phyloP scores from a whole-genome alignment of 2,329 filamentous ascomycete species.

The Verticillium zaregamsianum region DNA sequence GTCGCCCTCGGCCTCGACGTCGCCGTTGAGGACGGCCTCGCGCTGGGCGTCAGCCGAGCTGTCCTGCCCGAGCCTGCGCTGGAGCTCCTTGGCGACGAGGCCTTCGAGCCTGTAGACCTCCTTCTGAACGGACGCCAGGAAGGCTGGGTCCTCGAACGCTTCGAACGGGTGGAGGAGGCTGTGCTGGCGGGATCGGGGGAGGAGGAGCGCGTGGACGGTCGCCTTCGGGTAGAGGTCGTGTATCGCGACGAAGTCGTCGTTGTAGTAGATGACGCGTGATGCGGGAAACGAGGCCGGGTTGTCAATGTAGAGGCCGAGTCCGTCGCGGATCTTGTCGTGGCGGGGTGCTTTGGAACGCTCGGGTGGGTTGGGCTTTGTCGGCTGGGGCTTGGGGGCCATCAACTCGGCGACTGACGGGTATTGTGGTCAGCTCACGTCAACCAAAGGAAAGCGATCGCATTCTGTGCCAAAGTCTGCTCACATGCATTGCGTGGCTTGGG shows the following conservation, averaged over 20 bases:
- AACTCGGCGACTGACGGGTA: conserved; percentile 26
- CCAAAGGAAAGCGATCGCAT: not conserved
- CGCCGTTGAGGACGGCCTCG: conserved; percentile 61
- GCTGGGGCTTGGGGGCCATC: conserved; percentile 33
- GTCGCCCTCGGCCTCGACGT: conserved; percentile 35
- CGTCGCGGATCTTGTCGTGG: conserved; percentile 50
- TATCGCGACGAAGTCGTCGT: conserved; percentile 68
- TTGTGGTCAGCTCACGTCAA: not conserved
- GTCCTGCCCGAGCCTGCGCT: conserved; percentile 58
- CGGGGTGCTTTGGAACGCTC: conserved; percentile 10
- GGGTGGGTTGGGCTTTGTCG: conserved; percentile 8
- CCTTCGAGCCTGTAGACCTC: conserved; percentile 58
- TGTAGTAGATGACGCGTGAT: conserved; percentile 61
- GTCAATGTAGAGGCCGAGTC: conserved; percentile 62
- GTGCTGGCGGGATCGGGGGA: conserved; percentile 64
- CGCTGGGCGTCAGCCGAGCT: conserved; percentile 62
- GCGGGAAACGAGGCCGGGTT: conserved; percentile 58
- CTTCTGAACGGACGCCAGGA: conserved; percentile 58
- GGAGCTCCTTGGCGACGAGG: conserved; percentile 72
- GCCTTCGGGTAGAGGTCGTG: conserved; percentile 84
- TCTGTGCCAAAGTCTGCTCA: conserved; percentile 16
- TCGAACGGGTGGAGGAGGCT: conserved; percentile 69
- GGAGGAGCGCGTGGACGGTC: conserved; percentile 79
- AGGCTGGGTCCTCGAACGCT: conserved; percentile 66
- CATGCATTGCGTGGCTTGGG: conserved; percentile 36